A percentile compares a stretch with the other conserved stretches of the same genome.
Conservation (phyloP, 192 early-diverging fungal genomes). For the Coemansia furcata region DNA sequence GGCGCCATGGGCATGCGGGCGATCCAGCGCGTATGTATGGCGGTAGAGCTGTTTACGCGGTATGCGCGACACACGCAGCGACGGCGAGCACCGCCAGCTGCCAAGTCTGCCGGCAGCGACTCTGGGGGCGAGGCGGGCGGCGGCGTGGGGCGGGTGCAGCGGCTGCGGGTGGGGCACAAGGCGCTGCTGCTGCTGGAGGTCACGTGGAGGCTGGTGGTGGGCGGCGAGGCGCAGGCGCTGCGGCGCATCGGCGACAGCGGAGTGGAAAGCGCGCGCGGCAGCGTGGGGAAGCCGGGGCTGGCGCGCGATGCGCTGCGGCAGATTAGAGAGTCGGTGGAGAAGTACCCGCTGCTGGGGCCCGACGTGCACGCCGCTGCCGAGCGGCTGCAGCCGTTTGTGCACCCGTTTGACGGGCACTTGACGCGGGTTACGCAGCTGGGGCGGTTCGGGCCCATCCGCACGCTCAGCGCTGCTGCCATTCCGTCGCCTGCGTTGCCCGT, state of each 20-base stretch:
- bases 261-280: background rate
- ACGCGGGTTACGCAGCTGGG: slow-evolving; percentile 26
- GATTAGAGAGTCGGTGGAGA: slow-evolving; percentile 14
- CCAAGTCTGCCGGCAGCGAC: background rate
- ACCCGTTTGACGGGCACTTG: slow-evolving; percentile 48
- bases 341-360: slow-evolving; percentile 29
- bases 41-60: slow-evolving; percentile 28
- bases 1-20: slow-evolving; percentile 7
- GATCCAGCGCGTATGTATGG: slow-evolving; percentile 23
- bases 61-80: slow-evolving; percentile 18
- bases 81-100: background rate
- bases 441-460: slow-evolving; percentile 33
- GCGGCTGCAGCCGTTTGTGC: slow-evolving; percentile 31
- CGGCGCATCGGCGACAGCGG: slow-evolving; percentile 11
- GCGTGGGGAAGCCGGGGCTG: slow-evolving; percentile 1
- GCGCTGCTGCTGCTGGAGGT: slow-evolving; percentile 33
- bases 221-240: slow-evolving; percentile 32
- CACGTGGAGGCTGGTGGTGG: slow-evolving; percentile 39
- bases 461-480: background rate
- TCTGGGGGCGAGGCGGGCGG: background rate
- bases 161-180: slow-evolving; percentile 46
- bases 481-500: background rate
- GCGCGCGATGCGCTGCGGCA: slow-evolving; percentile 48
- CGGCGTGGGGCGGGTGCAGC: slow-evolving; percentile 26
- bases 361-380: slow-evolving; percentile 13